Base-by-base conservation (phyloP, 768 basidiomycete species). In the Cyclocybe aegerita region DNA sequence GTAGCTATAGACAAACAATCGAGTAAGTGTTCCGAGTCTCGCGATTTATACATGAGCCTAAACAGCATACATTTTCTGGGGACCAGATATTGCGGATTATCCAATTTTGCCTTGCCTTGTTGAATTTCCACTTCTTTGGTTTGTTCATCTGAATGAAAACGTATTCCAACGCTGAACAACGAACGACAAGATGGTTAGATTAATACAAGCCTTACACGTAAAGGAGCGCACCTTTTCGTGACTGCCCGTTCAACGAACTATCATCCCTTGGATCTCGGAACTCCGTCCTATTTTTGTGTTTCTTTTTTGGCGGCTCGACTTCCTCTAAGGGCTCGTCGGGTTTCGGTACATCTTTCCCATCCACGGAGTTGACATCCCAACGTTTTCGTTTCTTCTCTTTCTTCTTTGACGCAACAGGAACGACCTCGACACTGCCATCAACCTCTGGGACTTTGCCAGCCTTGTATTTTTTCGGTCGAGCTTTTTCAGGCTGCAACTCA, bases 21-120 rank as follows among this genome's bases (percentile, higher is more conserved):
- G n/a, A 34, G 41, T 54, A 17, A 30, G 6, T 23, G 23, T 23
- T 23, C 23, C 23, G 23, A 23, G 23, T 23, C 23, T 23, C 23
- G 23, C 23, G 23, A 23, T 3, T 23, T 23, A 23, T 23, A 3
- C 23, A 23, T 23, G 23, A 23, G 5, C 23, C 23, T 0, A 23
- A 23, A 23, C 5, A 5, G 23, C 23, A 23, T 23, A 23, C 23
- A 23, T 23, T 23, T 53, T 72, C 64, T 9, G 70, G 70, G 2
- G 78, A 80, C 80, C 81, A 88, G 8, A 83, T 53, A 54, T 88
- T 82, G 9, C 85, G 78, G 49, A 87, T 70, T 1, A 88, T 67
- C 87, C 86, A 89, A 57, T 88, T 89, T 59, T 89, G 86, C 39
- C 77, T 73, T 6, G 84, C 84, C 60, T 88, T 88, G 54, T 83